Evolutionary conservation across 2,329 filamentous ascomycete species (phyloP).

Genomic region (Mycosphaerella arachidis): DNA sequence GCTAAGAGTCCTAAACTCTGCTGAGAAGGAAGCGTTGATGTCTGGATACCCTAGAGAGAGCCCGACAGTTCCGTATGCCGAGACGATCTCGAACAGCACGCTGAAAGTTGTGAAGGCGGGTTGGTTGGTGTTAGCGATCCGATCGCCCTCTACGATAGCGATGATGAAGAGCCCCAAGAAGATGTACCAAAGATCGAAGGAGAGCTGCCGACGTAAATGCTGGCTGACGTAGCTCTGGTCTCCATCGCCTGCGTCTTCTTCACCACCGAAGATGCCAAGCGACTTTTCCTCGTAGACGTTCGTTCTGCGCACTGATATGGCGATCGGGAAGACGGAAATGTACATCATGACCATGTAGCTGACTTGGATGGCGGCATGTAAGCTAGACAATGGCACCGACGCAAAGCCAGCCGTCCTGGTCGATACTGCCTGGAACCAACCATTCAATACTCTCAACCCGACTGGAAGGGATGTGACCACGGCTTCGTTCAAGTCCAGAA

Average conservation of each 20-base stretch:
- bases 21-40: conserved; percentile 75
- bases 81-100: conserved; percentile 78
- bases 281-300: conserved; percentile 95
- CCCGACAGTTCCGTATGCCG: conserved; percentile 91
- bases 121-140: conserved; percentile 59
- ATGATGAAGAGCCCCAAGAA: conserved; percentile 92
- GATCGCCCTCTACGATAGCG: conserved; percentile 74
- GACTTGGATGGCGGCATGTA: conserved; percentile 89
- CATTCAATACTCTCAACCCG: conserved; percentile 74
- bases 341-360: conserved; percentile 99
- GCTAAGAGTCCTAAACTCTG: conserved; percentile 69
- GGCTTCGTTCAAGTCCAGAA: conserved; percentile 76
- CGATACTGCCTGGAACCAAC: conserved; percentile 82
- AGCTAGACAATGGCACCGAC: conserved; percentile 67
- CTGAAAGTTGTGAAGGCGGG: conserved; percentile 49
- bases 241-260: conserved; percentile 49
- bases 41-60: conserved; percentile 76
- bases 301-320: conserved; percentile 87
- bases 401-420: conserved; percentile 89
- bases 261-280: conserved; percentile 64
- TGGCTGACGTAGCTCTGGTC: conserved; percentile 81
- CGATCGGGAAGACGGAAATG: conserved; percentile 93
- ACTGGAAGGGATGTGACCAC: conserved; percentile 64
- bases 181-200: conserved; percentile 97
- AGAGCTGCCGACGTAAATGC: conserved; percentile 87